Conservation (phyloP, 139 green algal species). For the Ulvella scutata region DNA sequence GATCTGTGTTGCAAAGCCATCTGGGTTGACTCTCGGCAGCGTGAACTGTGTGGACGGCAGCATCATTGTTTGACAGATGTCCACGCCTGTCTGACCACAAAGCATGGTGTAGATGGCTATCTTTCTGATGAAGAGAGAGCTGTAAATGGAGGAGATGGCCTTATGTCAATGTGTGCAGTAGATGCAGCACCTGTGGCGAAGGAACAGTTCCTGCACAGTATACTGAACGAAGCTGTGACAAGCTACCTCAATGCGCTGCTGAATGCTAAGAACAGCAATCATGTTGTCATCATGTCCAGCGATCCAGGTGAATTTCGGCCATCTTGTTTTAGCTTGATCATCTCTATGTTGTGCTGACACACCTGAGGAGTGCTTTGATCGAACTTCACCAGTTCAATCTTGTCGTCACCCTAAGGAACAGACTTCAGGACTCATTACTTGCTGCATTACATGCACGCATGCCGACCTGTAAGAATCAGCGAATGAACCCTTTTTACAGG, state of each 20-base stretch:
- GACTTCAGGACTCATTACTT: too few relatives aligned
- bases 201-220: not conserved
- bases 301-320: not conserved
- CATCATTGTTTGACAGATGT: not conserved
- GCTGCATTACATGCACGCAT: too few relatives aligned
- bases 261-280: not conserved
- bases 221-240: not conserved
- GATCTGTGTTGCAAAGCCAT: too few relatives aligned
- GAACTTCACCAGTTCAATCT: too few relatives aligned
- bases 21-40: too few relatives aligned
- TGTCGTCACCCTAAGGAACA: too few relatives aligned
- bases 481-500: not conserved
- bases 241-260: not conserved
- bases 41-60: not conserved
- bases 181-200: not conserved
- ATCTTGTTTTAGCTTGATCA: not conserved
- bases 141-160: not conserved
- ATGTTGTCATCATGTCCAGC: not conserved
- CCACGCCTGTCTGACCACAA: not conserved
- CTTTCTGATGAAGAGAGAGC: not conserved
- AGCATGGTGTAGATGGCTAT: not conserved
- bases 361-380: too few relatives aligned
- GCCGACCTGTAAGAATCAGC: too few relatives aligned
- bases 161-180: not conserved
- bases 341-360: not conserved